Evolutionary conservation across 306 rosid species (phyloP).

Genomic region (Acmispon strigosus): DNA sequence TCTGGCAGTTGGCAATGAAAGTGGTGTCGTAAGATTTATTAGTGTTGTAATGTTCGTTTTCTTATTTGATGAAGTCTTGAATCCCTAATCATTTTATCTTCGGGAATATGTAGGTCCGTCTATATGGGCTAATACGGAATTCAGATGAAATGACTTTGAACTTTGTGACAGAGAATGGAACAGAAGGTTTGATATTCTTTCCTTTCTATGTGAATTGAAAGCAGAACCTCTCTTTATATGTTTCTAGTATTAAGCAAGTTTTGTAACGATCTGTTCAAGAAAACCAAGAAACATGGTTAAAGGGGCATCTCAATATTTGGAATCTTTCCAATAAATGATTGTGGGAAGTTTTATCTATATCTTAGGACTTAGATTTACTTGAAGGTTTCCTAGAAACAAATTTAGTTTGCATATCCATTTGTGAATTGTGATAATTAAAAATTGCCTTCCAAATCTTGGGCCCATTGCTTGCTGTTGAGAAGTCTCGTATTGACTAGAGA

Average conservation of each 20-base stretch:
- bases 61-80: conserved; percentile 10
- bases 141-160: conserved; percentile 34
- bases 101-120: conserved; percentile 55
- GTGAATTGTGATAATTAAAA: background rate
- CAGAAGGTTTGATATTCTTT: conserved; percentile 47
- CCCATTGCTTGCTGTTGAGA: too few relatives aligned
- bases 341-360: background rate
- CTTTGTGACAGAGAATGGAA: conserved; percentile 54
- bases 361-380: background rate
- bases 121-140: conserved; percentile 49
- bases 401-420: background rate
- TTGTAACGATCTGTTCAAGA: background rate
- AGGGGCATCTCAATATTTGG: conserved; percentile 5
- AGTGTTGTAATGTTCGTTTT: background rate
- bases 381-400: background rate
- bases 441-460: background rate
- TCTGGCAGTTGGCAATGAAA: conserved; percentile 59
- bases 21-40: conserved; percentile 59
- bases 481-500: too few relatives aligned
- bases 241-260: conserved; percentile 1
- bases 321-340: background rate
- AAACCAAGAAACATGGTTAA: conserved; percentile 7
- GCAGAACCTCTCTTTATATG: background rate
- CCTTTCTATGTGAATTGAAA: conserved; percentile 10
- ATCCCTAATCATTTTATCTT: conserved; percentile 21